Conservation (phyloP, 2,329 filamentous ascomycete genomes). For the Neofusicoccum cordaticola region DNA sequence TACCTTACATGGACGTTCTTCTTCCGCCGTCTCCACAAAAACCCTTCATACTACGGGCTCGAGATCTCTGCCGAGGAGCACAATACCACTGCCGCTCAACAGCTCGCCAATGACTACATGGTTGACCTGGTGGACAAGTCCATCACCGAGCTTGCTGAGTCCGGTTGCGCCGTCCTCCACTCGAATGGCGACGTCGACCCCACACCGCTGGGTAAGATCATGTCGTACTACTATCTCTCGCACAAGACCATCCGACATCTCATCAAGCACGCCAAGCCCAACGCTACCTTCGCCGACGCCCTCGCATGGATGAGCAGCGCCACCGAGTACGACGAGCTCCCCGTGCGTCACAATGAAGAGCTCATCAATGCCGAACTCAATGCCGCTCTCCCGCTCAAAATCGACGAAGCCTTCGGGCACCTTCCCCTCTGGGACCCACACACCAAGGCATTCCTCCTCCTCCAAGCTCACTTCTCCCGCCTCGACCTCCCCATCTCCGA, state of each 20-base stretch:
- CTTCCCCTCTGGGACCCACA: constrained; percentile 98
- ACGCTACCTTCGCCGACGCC: constrained; percentile 76
- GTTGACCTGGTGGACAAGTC: constrained; percentile 87
- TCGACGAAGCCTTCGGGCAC: constrained; percentile 51
- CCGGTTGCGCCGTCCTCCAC: constrained; percentile 77
- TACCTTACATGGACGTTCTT: constrained; percentile 99
- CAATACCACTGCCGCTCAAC: constrained; percentile 79
- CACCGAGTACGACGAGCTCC: constrained; percentile 94
- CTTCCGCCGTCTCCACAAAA: constrained; percentile 95
- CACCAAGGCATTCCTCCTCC: constrained; percentile 88
- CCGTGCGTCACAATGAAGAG: constrained; percentile 97
- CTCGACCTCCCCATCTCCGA: constrained; percentile 91
- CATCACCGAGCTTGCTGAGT: constrained; percentile 75
- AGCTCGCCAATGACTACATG: constrained; percentile 91
- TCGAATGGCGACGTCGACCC: constrained; percentile 86
- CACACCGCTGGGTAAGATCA: constrained; percentile 92
- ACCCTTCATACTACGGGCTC: constrained; percentile 95
- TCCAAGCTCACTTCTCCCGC: constrained; percentile 93
- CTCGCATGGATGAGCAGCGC: constrained; percentile 91
- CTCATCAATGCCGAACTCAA: constrained; percentile 91
- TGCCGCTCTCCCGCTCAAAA: constrained; percentile 67
- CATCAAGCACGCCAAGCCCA: constrained; percentile 69
- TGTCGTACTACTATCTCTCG: constrained; percentile 97
- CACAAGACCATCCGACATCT: constrained; percentile 92
- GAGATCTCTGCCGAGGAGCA: constrained; percentile 92